phyloP scores from a whole-genome alignment of 768 basidiomycete genomes.

The Hypholoma sublateritium region DNA sequence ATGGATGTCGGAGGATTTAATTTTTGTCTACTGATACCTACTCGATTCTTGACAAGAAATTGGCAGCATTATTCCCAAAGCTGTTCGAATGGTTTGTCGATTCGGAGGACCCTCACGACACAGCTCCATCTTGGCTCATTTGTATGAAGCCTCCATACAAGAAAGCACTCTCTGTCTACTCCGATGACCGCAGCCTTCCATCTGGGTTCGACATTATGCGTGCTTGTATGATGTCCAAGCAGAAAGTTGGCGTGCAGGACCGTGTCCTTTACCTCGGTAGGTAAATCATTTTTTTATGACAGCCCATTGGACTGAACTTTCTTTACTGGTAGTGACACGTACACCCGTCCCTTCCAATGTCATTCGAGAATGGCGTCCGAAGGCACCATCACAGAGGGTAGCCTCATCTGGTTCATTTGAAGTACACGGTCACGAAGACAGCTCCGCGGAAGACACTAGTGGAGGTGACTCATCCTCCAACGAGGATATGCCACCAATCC shows the following conservation, averaged over 20 bases:
- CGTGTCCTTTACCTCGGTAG: constrained; percentile 9
- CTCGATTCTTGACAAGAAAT: constrained; percentile 5
- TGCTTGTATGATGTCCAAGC: constrained; percentile 6
- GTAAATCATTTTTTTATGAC: background rate
- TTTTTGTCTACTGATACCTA: constrained; percentile 6
- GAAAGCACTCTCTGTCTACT: constrained; percentile 2
- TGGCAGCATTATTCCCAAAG: constrained; percentile 3
- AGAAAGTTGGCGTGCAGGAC: constrained; percentile 5
- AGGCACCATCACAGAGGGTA: background rate
- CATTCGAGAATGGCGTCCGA: background rate
- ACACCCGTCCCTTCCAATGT: background rate
- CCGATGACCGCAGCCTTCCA: constrained; percentile 5
- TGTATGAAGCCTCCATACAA: constrained; percentile 7
- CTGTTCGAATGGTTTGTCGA: constrained; percentile 7
- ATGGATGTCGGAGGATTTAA: constrained; percentile 5
- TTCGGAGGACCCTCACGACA: background rate
- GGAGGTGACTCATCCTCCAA: background rate
- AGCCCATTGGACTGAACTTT: background rate
- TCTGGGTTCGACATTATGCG: constrained; percentile 6
- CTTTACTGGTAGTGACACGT: background rate
- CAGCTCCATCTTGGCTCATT: constrained; percentile 7
- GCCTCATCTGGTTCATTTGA: too few species aligned
- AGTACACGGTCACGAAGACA: background rate
- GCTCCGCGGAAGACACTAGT: background rate
- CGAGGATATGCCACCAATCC: background rate